Evolutionary conservation across 2,329 filamentous ascomycete species (phyloP), one percentile per base, ranked within the genome.

Genomic region (Lasiodiplodia sp.): DNA sequence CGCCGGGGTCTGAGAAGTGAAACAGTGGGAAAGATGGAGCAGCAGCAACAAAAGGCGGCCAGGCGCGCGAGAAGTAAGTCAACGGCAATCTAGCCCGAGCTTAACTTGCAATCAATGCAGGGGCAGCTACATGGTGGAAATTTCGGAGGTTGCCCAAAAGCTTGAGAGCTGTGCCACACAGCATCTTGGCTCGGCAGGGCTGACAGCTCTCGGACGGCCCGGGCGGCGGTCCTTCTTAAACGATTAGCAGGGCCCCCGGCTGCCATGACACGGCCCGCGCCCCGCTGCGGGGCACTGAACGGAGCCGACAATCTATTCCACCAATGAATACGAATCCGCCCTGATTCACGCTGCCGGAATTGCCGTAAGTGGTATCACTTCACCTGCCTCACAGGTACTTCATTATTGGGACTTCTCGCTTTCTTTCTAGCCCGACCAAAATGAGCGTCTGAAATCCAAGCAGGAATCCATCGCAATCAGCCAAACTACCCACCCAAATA

Each of bases 241-340:
- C 23, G 38, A 16, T 34, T 10, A 40, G 34, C 11, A 38, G 40
- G 21, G 18, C 55, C 7, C 31, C 31, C 31, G 7, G 31, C 7
- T 10, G 7, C 31, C 57, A 60, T 47, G 57, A 60, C 57, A 60
- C 57, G 57, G 37, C 23, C 38, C 55, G 55, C n/a, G n/a, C 55
- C 55, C 55, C 57, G 57, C 57, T 47, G 58, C 37, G 37, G 37
- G 56, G 56, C 55, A 38, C 18, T 12, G 31, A 21, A 11, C 37
- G n/a, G 31, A n/a, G 31, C 37, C 57, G 23, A 23, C 40, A 34
- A 51, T 37, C 58, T 34, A 18, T 63, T 51, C 44, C 58, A 34
- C 58, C 58, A 63, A 51, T 51, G 25, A 34, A 51, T 51, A 49
- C 56, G 56, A 60, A 8, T 11, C 28, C 8, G 16, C 1, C 40